Evolutionary conservation across 371 early-diverging fungal species (phyloP), one percentile per base, ranked within the genome.

Genomic region (Mucor plumbeus): DNA sequence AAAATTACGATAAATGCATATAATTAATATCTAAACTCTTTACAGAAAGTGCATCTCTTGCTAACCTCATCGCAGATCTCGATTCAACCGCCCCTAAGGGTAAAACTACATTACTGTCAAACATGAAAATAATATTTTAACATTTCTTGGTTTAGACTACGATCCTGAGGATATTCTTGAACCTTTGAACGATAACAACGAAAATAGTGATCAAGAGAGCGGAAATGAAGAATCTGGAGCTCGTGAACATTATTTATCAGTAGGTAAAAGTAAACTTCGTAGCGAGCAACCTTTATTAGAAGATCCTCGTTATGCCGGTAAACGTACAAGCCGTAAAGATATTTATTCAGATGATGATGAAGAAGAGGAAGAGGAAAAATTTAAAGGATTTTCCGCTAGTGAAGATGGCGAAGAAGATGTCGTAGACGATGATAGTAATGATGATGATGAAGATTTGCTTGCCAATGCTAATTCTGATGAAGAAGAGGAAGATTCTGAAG

Each of bases 281-380:
- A 85, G 74, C 17, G 73, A 84, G 31, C 83, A 84, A 5, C 83
- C 90, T 34, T 72, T 85, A 10, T 77, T 92, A 64, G 88, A 90
- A 60, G 94, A 93, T 64, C 90, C 91, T 14, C 92, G 92, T 58
- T 94, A 94, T 75, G 74, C 79, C 40, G 94, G 95, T 50, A 86
- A 90, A 65, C 83, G 83, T 40, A 80, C 82, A 35, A 90, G 85
- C 56, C 86, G 91, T 63, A 88, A 88, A 68, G 85, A 79, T 33
- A 75, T 90, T 7, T 91, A 84, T 56, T 82, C 79, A 26, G 83
- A 85, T 35, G 81, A 81, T 11, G 76, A 80, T 11, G 80, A 80
- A 21, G 62, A 61, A 8, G 61, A 63, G 0, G 59, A 62, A 13
- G 67, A 60, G 35, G 38, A 59, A 13, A 21, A 47, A 34, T 76